Base-by-base conservation (phyloP, 495 filamentous ascomycete species). In the Tuber umbilicatum region DNA sequence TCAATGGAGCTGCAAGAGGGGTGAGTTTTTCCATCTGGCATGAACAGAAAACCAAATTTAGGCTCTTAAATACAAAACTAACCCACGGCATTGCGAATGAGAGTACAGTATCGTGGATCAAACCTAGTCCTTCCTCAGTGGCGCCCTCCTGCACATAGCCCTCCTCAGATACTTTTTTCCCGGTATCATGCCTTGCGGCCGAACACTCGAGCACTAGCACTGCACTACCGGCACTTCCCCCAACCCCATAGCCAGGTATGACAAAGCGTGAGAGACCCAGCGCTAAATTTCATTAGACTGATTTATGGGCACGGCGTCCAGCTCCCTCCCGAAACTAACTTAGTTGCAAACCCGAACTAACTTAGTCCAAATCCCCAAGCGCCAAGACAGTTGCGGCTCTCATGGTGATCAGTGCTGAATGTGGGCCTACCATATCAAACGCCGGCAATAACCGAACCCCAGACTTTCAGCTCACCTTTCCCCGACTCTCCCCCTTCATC, bases 361-460 rank as follows among this genome's bases (percentile, higher is more conserved):
- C 14, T 9, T 35, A 6, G 17, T 27, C n/a, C 9, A 35, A 0
- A 16, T n/a, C 5, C 27, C 27, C 27, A 16, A n/a, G n/a, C 35
- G 55, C 55, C 55, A 35, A 64, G 55, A 27, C 14, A 27, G 0
- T 35, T 64, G 55, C 27, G 55, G 55, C 27, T 64, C 55, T 27
- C 23, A n/a, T 0, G 6, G 45, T 21, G 19, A 4, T 7, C 12
- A 1, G 55, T 17, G 12, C 14, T 5, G 17, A 60, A 35, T 35
- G 55, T 64, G 55, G 55, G 55, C 1, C 1, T 6, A 0, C 2
- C 47, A 17, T 16, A n/a, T 45, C 17, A 17, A 64, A 77, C 68
- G 41, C 77, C 77, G 77, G 71, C 31, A 41, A 73, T 79, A 79
- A 72, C 77, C 77, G 77, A 79, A 70, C 69, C 31, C 75, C 41